These are phyloP conservation scores for Cytospora schulzeri DNA, from an alignment of 2,329 filamentous ascomycete species.

Conservation along the genomic window DNA sequence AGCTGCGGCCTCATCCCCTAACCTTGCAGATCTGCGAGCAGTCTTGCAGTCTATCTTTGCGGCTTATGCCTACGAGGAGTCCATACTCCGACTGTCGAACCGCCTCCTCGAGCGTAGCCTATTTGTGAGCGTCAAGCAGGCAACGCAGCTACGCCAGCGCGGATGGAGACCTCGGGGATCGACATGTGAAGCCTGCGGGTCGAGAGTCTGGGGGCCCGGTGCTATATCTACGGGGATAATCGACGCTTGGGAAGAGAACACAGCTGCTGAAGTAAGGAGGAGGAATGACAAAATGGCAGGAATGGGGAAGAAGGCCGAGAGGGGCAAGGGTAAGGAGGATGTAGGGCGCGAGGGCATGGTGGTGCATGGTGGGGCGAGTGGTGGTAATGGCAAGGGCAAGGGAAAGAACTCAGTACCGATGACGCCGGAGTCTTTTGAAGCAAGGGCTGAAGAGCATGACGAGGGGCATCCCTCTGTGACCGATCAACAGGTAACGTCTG, in stretches of 20 bases:
- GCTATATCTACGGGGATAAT: conserved; percentile 72
- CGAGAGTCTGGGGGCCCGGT: conserved; percentile 85
- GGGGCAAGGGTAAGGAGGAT: conserved; percentile 29
- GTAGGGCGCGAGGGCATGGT: conserved; percentile 35
- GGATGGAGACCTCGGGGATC: conserved; percentile 90
- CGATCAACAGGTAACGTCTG: conserved; percentile 31
- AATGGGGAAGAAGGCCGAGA: conserved; percentile 20
- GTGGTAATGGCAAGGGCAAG: conserved; percentile 39
- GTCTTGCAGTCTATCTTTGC: conserved; percentile 90
- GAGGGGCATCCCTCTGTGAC: conserved; percentile 37
- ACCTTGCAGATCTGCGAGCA: conserved; percentile 79
- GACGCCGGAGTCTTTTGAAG: conserved; percentile 27
- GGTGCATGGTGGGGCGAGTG: conserved; percentile 34
- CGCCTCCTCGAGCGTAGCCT: conserved; percentile 85
- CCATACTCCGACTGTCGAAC: conserved; percentile 82
- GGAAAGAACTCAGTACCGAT: conserved; percentile 32
- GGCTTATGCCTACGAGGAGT: conserved; percentile 93
- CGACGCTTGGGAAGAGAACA: conserved; percentile 75
- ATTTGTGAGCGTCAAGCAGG: conserved; percentile 78
- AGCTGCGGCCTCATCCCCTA: conserved; percentile 80
- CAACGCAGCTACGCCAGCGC: conserved; percentile 72
- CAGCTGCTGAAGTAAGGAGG: conserved; percentile 49
- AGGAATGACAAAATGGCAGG: conserved; percentile 48
- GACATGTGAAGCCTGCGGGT: conserved; percentile 83
- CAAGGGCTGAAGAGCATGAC: conserved; percentile 16